Conservation (phyloP, 208 protist genomes). For the Leptomonas pyrrhocoris region DNA sequence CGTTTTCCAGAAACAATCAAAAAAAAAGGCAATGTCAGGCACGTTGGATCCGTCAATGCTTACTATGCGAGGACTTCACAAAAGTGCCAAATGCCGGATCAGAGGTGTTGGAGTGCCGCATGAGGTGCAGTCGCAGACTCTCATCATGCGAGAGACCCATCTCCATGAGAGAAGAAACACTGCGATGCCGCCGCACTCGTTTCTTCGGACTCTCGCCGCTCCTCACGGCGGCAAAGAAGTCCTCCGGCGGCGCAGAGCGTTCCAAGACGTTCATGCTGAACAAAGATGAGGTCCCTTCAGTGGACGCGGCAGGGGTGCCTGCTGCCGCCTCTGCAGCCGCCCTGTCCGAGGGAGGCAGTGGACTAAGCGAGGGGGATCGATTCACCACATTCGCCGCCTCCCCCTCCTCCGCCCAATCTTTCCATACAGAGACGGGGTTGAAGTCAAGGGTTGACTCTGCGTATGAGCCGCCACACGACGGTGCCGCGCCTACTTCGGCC, state of each 20-base stretch:
- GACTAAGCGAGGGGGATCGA: too few species aligned
- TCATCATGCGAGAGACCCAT: conserved; percentile 8
- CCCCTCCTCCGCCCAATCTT: too few species aligned
- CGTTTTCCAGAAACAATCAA: too few species aligned
- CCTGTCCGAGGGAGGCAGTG: too few species aligned
- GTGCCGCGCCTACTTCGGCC: too few species aligned
- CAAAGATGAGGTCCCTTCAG: not conserved
- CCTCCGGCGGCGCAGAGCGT: not conserved
- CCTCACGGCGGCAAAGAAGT: not conserved
- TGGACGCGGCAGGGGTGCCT: too few species aligned
- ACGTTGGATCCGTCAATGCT: not conserved
- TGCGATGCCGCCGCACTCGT: not conserved
- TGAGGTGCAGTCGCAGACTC: conserved; percentile 16
- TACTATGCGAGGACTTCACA: conserved; percentile 1
- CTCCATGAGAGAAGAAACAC: conserved; percentile 5
- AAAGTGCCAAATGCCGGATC: conserved; percentile 13
- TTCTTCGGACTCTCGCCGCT: not conserved
- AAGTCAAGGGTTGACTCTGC: too few species aligned
- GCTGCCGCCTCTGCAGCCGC: too few species aligned
- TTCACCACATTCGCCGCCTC: too few species aligned
- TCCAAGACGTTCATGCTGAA: not conserved
- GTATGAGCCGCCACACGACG: too few species aligned
- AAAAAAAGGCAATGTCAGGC: too few species aligned
- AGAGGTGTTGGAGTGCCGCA: conserved; percentile 5
- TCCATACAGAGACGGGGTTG: too few species aligned